Conservation (phyloP, 2,329 filamentous ascomycete genomes). For the Blastomyces parvus region DNA sequence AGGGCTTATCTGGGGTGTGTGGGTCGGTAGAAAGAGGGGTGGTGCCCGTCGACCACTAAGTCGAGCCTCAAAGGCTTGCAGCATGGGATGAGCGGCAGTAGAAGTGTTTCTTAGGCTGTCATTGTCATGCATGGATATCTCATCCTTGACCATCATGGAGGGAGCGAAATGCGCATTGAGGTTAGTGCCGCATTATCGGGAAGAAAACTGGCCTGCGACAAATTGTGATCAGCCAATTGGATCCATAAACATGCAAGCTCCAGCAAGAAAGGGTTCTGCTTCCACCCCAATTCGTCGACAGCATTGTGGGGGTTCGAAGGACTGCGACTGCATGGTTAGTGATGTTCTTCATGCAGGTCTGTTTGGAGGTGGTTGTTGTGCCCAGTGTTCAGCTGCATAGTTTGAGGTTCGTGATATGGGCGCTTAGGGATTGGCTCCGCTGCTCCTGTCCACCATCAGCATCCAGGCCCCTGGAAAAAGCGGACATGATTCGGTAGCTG, state of each 20-base stretch:
- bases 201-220: not conserved
- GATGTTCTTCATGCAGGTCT: slow-evolving; percentile 1
- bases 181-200: not conserved
- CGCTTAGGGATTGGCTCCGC: slow-evolving; percentile 19
- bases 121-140: not conserved
- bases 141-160: not conserved
- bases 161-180: not conserved
- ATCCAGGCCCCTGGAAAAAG: not conserved
- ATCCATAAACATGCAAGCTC: not conserved
- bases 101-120: not conserved
- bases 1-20: not conserved
- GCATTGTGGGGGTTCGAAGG: not conserved
- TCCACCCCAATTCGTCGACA: not conserved
- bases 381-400: not conserved
- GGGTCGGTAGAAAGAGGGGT: not conserved
- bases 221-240: slow-evolving; percentile 6
- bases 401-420: slow-evolving; percentile 13
- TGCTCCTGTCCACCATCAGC: not conserved
- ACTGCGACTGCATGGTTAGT: not conserved
- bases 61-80: not conserved
- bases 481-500: not conserved
- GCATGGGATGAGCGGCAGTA: not conserved
- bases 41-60: not conserved
- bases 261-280: not conserved
- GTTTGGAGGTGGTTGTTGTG: not conserved